These are phyloP conservation scores for Lodderomyces theae DNA, from an alignment of 1,139 yeast species.

Conservation along the genomic window DNA sequence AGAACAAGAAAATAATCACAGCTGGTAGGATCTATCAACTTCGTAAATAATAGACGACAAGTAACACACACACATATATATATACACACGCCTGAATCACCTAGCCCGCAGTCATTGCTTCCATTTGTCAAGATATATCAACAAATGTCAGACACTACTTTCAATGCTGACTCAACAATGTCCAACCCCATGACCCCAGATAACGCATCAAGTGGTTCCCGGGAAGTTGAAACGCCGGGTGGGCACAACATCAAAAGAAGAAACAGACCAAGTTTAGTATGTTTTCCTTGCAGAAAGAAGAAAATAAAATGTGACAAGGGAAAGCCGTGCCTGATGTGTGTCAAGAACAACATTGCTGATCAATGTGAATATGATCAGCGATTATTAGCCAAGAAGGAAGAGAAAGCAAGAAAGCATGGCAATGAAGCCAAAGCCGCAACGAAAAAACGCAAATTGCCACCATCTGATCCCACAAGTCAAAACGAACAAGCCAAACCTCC, in stretches of 20 bases:
- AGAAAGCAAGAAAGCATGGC: neutral
- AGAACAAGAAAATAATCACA: no score
- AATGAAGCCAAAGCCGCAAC: neutral
- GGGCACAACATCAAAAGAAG: conserved; percentile 23
- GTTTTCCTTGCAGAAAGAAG: conserved; percentile 38
- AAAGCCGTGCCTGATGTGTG: conserved; percentile 41
- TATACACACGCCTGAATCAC: no score
- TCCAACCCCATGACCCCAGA: neutral
- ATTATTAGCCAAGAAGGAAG: conserved; percentile 1
- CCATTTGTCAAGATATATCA: no score
- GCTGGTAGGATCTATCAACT: no score
- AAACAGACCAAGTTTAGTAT: conserved; percentile 35
- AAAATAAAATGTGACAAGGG: conserved; percentile 44
- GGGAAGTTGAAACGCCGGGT: neutral
- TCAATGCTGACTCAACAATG: neutral
- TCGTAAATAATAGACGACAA: no score
- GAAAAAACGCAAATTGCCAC: neutral
- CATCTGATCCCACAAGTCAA: neutral
- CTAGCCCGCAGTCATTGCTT: no score
- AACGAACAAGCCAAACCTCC: neutral
- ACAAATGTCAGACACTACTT: neutral
- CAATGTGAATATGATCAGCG: conserved; percentile 15
- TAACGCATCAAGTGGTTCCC: neutral
- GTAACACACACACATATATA: no score
- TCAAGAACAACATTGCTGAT: conserved; percentile 21